Conservation (phyloP, 805 yeast species). For the Yueomyces sinensis region DNA sequence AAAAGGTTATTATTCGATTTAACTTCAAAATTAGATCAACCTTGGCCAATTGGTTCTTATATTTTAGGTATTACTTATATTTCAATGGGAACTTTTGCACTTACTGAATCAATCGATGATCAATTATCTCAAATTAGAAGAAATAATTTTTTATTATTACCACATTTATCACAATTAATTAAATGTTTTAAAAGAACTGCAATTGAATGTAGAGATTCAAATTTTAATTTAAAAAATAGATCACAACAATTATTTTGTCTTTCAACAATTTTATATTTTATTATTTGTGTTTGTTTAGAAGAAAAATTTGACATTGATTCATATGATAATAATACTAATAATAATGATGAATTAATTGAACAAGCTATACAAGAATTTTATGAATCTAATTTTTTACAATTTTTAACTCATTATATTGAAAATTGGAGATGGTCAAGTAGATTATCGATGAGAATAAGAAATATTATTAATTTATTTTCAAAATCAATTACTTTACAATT, state of each 20-base stretch:
- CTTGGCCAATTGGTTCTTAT: slow-evolving; percentile 1
- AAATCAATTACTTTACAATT: slow-evolving; percentile 44
- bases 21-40: not conserved
- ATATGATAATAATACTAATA: not conserved
- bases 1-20: slow-evolving; percentile 1
- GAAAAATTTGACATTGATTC: slow-evolving; percentile 3
- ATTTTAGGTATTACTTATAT: slow-evolving; percentile 15
- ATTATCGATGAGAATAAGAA: slow-evolving; percentile 36
- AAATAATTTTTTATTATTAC: slow-evolving; percentile 11
- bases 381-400: slow-evolving; percentile 27
- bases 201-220: slow-evolving; percentile 14
- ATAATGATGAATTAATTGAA: not conserved
- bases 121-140: slow-evolving; percentile 13
- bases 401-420: slow-evolving; percentile 40
- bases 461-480: slow-evolving; percentile 39
- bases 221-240: slow-evolving; percentile 7
- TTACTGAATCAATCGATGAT: slow-evolving; percentile 1
- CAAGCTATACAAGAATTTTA: slow-evolving; percentile 7
- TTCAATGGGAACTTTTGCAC: slow-evolving; percentile 15
- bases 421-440: slow-evolving; percentile 50
- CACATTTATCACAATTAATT: slow-evolving; percentile 6
- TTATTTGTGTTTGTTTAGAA: slow-evolving; percentile 13
- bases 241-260: slow-evolving; percentile 14
- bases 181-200: slow-evolving; percentile 12
- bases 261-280: slow-evolving; percentile 15